These are phyloP conservation scores for Quercus tomentella DNA, from an alignment of 331 rosid genomes.

Conservation along the genomic window DNA sequence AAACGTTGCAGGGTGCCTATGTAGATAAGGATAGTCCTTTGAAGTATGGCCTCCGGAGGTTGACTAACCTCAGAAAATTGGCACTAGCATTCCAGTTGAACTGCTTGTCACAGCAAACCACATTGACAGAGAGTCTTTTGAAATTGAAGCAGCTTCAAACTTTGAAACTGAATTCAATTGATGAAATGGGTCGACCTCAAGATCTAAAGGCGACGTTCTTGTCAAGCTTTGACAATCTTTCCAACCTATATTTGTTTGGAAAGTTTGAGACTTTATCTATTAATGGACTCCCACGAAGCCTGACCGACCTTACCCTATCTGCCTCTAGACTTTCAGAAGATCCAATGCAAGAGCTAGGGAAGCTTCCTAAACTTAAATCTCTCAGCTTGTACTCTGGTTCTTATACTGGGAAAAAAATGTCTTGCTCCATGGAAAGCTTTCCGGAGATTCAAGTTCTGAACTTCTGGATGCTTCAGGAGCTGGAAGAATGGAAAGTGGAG, in stretches of 20 bases:
- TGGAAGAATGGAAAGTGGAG: conserved; percentile 17
- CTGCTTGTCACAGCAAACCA: neutral
- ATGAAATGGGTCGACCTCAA: conserved; percentile 3
- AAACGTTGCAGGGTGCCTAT: conserved; percentile 29
- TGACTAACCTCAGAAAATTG: conserved; percentile 28
- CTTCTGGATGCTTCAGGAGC: conserved; percentile 22
- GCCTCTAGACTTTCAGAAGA: conserved; percentile 17
- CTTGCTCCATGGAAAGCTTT: conserved; percentile 8
- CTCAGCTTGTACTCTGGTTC: conserved; percentile 24
- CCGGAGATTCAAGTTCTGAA: conserved; percentile 28
- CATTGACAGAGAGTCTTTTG: neutral
- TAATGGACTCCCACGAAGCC: conserved; percentile 6
- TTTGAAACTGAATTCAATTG: conserved; percentile 19
- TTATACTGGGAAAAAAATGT: conserved; percentile 9
- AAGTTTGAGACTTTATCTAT: neutral
- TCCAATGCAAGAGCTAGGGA: conserved; percentile 27
- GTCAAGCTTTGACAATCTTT: conserved; percentile 16
- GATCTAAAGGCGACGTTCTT: neutral
- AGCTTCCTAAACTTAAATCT: conserved; percentile 4
- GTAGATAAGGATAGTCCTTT: conserved; percentile 22
- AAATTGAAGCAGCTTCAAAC: conserved; percentile 19
- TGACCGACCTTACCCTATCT: conserved; percentile 37
- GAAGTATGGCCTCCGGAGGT: conserved; percentile 12
- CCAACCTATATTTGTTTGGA: conserved; percentile 32
- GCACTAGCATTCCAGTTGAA: conserved; percentile 25